Evolutionary conservation across 306 rosid genomes (phyloP).

Genomic region (Trifolium repens): DNA sequence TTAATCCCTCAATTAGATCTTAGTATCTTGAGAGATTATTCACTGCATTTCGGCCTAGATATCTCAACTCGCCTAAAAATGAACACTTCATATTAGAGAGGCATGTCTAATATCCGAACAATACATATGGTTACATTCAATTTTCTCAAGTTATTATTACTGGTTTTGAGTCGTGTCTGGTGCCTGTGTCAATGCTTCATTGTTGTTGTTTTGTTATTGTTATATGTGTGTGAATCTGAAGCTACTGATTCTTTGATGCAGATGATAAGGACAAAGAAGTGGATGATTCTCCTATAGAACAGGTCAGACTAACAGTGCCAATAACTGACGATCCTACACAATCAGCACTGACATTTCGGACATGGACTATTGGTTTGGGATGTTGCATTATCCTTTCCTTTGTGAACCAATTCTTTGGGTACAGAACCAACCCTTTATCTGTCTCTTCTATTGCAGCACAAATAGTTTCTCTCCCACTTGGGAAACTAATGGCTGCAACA

Average conservation of each 20-base stretch:
- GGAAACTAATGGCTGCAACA: conserved; percentile 80
- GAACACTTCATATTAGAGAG: background rate
- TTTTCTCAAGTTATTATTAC: background rate
- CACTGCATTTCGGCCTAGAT: background rate
- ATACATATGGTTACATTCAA: background rate
- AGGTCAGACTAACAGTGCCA: conserved; percentile 82
- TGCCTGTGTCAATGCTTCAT: background rate
- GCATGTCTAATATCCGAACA: background rate
- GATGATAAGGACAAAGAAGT: conserved; percentile 48
- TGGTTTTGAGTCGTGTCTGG: background rate
- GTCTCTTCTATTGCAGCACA: conserved; percentile 73
- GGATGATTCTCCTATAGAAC: conserved; percentile 78
- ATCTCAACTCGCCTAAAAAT: background rate
- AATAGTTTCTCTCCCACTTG: conserved; percentile 71
- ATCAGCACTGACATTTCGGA: too few species aligned
- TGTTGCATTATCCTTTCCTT: conserved; percentile 75
- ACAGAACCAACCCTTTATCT: conserved; percentile 60
- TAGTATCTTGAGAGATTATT: too few species aligned
- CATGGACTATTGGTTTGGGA: conserved; percentile 74
- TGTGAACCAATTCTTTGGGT: conserved; percentile 73
- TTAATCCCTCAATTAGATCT: too few species aligned
- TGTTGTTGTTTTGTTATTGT: background rate
- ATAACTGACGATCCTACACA: conserved; percentile 66
- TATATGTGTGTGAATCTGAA: background rate
- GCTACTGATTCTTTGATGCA: background rate